Conservation (phyloP, 768 basidiomycete genomes). For the Rhodosporidiobolus odoratus region DNA sequence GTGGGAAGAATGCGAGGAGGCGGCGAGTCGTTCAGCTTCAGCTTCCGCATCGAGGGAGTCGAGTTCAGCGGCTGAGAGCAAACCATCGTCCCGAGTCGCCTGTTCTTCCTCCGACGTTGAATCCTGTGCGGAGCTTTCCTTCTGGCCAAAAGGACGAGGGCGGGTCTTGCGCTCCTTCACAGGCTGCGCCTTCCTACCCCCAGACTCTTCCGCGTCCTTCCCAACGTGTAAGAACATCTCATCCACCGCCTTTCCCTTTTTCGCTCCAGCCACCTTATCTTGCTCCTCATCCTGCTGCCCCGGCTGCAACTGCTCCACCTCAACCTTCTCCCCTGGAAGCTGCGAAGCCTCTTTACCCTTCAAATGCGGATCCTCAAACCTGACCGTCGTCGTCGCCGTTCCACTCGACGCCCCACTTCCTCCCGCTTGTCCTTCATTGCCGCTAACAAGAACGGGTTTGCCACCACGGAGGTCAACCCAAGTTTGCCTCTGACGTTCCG, state of each 20-base stretch:
- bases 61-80: neutral
- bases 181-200: too few relatives aligned
- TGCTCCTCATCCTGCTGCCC: neutral
- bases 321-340: neutral
- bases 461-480: too few relatives aligned
- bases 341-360: too few relatives aligned
- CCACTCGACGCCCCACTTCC: neutral
- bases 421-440: neutral
- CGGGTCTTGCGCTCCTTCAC: too few relatives aligned
- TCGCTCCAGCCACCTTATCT: neutral
- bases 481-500: too few relatives aligned
- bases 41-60: neutral
- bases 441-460: too few relatives aligned
- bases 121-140: too few relatives aligned
- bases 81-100: neutral
- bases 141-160: too few relatives aligned
- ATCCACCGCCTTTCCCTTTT: neutral
- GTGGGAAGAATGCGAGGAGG: neutral
- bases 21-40: neutral
- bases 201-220: neutral
- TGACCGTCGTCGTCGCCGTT: too few relatives aligned
- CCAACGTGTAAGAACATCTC: neutral
- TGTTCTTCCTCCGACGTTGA: too few relatives aligned
- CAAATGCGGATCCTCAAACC: too few relatives aligned
- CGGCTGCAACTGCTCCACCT: neutral